phyloP scores from a whole-genome alignment of 805 yeast genomes.

The Yamadazyma ubonensis region DNA sequence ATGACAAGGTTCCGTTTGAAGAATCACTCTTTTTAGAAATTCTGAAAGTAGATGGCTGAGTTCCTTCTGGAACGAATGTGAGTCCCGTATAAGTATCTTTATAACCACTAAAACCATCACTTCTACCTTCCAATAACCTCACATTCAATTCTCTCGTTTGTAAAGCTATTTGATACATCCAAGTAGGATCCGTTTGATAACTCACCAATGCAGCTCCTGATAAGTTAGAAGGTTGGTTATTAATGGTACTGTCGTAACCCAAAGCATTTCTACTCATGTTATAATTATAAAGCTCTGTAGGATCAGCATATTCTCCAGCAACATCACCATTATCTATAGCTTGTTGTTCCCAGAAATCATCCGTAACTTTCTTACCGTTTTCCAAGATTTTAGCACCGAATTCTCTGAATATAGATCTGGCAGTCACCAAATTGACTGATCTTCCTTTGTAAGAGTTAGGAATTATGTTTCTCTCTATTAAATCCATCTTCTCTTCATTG shows the following conservation, averaged over 20 bases:
- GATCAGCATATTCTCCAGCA: slow-evolving; percentile 72
- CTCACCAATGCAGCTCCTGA: slow-evolving; percentile 38
- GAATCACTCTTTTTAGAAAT: slow-evolving; percentile 26
- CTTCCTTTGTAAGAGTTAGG: slow-evolving; percentile 92
- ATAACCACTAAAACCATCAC: slow-evolving; percentile 57
- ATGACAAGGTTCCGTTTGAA: slow-evolving; percentile 33
- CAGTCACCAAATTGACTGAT: slow-evolving; percentile 85
- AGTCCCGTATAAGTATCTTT: slow-evolving; percentile 87
- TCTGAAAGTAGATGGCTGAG: slow-evolving; percentile 63
- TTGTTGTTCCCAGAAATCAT: slow-evolving; percentile 80
- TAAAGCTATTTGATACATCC: slow-evolving; percentile 84
- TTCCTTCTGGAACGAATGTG: slow-evolving; percentile 64
- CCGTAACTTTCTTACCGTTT: slow-evolving; percentile 76
- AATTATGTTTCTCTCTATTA: slow-evolving; percentile 75
- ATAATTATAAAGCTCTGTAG: slow-evolving; percentile 45
- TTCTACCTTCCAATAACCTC: slow-evolving; percentile 54
- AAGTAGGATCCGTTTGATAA: slow-evolving; percentile 61
- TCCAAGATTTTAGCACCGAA: slow-evolving; percentile 84
- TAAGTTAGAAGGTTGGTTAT: slow-evolving; percentile 24
- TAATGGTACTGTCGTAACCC: slow-evolving; percentile 11
- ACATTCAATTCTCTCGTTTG: slow-evolving; percentile 73
- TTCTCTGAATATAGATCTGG: slow-evolving; percentile 83
- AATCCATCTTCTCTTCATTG: slow-evolving; percentile 77
- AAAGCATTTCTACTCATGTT: slow-evolving; percentile 36
- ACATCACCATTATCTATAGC: slow-evolving; percentile 61